Conservation (phyloP, 495 filamentous ascomycete species). For the Hyphodiscus hymeniophilus region DNA sequence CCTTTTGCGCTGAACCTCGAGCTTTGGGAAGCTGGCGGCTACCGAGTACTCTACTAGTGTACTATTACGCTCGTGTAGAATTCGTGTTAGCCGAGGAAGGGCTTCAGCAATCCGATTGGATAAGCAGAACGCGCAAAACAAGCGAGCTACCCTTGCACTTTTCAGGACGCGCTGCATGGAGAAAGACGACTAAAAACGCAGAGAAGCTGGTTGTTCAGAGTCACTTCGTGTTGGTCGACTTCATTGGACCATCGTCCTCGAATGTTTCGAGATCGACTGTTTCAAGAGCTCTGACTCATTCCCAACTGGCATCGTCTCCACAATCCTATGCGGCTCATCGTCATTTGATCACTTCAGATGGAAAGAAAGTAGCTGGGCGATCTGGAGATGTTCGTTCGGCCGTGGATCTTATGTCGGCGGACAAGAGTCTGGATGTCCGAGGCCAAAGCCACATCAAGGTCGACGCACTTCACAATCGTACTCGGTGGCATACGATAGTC, state of each 20-base stretch:
- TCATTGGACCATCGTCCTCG: conserved; percentile 11
- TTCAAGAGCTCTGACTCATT: conserved; percentile 22
- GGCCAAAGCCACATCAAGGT: not conserved
- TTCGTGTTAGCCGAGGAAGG: conserved; percentile 16
- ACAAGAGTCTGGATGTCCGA: not conserved
- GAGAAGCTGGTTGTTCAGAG: conserved; percentile 2
- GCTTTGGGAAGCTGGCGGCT: conserved; percentile 5
- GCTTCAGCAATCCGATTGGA: conserved; percentile 8
- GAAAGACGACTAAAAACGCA: conserved; percentile 9
- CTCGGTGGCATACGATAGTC: no score
- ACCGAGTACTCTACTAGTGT: no score
- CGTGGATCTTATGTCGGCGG: not conserved
- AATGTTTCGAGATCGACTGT: conserved; percentile 18
- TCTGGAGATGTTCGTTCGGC: no score
- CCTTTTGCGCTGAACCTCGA: not conserved
- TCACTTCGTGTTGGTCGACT: conserved; percentile 11
- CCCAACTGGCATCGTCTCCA: conserved; percentile 11
- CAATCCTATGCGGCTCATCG: conserved; percentile 4
- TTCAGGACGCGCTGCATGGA: conserved; percentile 21
- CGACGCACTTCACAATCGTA: no score
- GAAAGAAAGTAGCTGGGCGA: conserved; percentile 12
- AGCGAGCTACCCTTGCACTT: not conserved
- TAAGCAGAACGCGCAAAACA: conserved; percentile 12
- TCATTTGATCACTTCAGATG: conserved; percentile 11
- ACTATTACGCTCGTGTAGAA: no score